These are phyloP conservation scores for Gonapodya sp. DNA, from an alignment of 192 early-diverging fungal species.

Conservation along the genomic window DNA sequence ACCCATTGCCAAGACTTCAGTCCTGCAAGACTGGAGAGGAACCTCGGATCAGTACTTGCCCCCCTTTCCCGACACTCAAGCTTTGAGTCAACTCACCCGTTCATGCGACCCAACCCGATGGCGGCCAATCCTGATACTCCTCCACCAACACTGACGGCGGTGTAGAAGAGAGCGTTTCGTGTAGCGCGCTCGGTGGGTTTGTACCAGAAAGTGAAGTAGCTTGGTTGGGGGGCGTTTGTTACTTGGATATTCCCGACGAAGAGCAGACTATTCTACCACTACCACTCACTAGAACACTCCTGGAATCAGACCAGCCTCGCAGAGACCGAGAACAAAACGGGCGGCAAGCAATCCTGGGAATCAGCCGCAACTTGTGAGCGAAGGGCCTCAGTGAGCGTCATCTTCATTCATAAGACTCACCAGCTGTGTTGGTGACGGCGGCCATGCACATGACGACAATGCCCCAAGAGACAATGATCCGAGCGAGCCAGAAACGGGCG, in stretches of 20 bases:
- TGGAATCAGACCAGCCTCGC: slow-evolving; percentile 49
- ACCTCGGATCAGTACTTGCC: too few species aligned
- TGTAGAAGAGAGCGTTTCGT: slow-evolving; percentile 1
- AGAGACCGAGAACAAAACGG: slow-evolving; percentile 49
- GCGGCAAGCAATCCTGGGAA: slow-evolving; percentile 32
- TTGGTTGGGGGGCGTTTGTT: neutral
- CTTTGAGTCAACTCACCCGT: neutral
- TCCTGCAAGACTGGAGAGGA: too few species aligned
- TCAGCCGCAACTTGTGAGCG: neutral
- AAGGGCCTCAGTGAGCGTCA: too few species aligned
- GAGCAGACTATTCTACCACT: neutral
- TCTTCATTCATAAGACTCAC: neutral
- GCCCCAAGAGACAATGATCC: slow-evolving; percentile 8
- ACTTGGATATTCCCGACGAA: neutral
- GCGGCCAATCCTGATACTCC: neutral
- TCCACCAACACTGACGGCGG: neutral
- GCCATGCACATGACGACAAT: slow-evolving; percentile 2
- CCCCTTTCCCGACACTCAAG: too few species aligned
- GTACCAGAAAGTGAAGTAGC: slow-evolving; percentile 7
- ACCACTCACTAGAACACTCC: slow-evolving; percentile 31
- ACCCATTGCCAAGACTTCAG: slow-evolving; percentile 9
- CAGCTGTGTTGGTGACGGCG: neutral
- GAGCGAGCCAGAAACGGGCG: slow-evolving; percentile 4
- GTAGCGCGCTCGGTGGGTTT: neutral
- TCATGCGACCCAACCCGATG: neutral